A percentile compares a stretch with the other conserved stretches of the same genome.
Conservation (phyloP, 2,329 filamentous ascomycete genomes). For the Trichoderma arundinaceum region DNA sequence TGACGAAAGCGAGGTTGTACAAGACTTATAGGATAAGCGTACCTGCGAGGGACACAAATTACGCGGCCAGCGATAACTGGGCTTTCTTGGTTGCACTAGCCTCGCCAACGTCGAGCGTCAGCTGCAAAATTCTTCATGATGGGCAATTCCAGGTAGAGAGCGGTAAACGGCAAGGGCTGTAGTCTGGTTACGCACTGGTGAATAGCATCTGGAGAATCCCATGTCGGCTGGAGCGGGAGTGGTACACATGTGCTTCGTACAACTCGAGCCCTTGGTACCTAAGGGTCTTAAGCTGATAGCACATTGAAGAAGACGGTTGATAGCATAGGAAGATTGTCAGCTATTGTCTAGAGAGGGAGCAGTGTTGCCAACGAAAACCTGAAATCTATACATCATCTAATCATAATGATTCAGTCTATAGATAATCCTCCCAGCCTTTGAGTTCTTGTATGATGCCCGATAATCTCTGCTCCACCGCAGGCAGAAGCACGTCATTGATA, state of each 20-base stretch:
- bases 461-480: conserved; percentile 13
- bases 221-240: no score
- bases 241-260: no score
- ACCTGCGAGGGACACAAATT: not conserved
- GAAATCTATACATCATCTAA: not conserved
- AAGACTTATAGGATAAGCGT: not conserved
- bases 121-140: not conserved
- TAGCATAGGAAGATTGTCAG: no score
- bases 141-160: not conserved
- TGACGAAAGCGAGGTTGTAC: not conserved
- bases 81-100: not conserved
- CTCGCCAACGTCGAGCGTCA: not conserved
- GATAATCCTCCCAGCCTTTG: conserved; percentile 24
- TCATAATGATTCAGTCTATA: not conserved
- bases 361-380: not conserved
- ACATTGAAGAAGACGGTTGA: no score
- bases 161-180: no score
- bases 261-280: no score
- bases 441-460: conserved; percentile 8
- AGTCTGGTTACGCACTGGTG: no score
- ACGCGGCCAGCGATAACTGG: not conserved
- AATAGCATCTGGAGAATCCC: no score
- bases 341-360: no score
- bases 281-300: no score
- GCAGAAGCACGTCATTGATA: conserved; percentile 14